Percentiles rank a stretch among this genome's conserved stretches.
These are phyloP conservation scores for Beta corolliflora DNA, from an alignment of 179 eudicot species.

Conservation along the genomic window DNA sequence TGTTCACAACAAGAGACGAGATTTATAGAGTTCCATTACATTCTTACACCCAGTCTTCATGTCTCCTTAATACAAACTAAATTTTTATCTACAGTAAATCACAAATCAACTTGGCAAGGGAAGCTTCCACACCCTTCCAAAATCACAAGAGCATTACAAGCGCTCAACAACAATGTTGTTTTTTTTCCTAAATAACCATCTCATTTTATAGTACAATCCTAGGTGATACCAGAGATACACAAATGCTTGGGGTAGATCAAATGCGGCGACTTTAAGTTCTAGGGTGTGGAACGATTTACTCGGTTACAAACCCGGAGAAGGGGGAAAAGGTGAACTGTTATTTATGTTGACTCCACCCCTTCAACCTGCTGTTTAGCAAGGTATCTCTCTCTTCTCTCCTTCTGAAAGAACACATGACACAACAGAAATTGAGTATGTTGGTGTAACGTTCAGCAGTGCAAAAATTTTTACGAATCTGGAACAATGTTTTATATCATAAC, in stretches of 20 bases:
- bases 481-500: conserved; percentile 1
- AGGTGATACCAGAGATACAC: conserved; percentile 4
- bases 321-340: neutral
- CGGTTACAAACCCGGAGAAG: neutral
- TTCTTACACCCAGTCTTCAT: no score
- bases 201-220: conserved; percentile 18
- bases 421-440: neutral
- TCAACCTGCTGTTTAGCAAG: conserved; percentile 52
- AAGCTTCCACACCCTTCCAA: conserved; percentile 10
- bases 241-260: neutral
- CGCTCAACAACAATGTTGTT: neutral
- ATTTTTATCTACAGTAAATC: conserved; percentile 36
- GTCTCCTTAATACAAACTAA: no score
- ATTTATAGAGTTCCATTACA: conserved; percentile 13
- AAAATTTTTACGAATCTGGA: neutral
- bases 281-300: neutral
- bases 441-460: no score
- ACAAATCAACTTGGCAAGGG: conserved; percentile 16
- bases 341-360: conserved; percentile 45
- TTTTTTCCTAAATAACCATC: conserved; percentile 8
- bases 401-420: conserved; percentile 31
- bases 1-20: neutral
- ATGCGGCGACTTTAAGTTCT: neutral
- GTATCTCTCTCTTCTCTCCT: conserved; percentile 54
- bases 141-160: neutral